Percentiles rank a stretch among this genome's conserved stretches.
These are phyloP conservation scores for Macadamia integrifolia DNA, from an alignment of 164 flowering plant genomes.

Conservation along the genomic window DNA sequence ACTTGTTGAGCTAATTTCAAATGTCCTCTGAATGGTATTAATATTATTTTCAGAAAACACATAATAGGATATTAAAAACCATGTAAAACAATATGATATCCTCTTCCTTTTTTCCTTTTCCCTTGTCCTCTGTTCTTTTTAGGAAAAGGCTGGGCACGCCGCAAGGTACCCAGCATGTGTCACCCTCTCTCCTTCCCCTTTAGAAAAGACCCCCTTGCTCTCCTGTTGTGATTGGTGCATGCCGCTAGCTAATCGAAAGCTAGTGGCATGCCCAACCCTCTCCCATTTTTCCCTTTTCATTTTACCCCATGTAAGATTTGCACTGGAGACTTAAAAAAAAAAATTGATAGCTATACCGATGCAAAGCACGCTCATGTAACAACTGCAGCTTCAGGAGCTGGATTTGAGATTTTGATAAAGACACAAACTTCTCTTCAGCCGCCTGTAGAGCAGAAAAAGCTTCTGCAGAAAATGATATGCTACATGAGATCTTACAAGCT, in stretches of 20 bases:
- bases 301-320: background rate
- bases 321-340: background rate
- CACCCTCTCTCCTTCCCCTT: too few species aligned
- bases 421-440: conserved; percentile 69
- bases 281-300: background rate
- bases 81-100: background rate
- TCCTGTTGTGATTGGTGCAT: too few species aligned
- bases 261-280: too few species aligned
- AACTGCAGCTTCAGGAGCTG: conserved; percentile 70
- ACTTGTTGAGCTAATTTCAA: conserved; percentile 75
- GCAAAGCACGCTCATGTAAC: conserved; percentile 84
- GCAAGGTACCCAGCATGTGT: too few species aligned
- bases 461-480: conserved; percentile 33
- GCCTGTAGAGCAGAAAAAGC: conserved; percentile 76
- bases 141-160: too few species aligned
- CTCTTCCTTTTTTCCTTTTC: background rate
- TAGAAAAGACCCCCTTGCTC: too few species aligned
- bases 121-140: too few species aligned
- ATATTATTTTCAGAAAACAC: conserved; percentile 3
- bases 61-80: background rate
- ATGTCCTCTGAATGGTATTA: conserved; percentile 51
- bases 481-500: background rate
- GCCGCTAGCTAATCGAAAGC: too few species aligned
- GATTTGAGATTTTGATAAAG: conserved; percentile 66
- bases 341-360: conserved; percentile 35